Conservation (phyloP, 2,329 filamentous ascomycete species). For the Orbilia brochopaga region DNA sequence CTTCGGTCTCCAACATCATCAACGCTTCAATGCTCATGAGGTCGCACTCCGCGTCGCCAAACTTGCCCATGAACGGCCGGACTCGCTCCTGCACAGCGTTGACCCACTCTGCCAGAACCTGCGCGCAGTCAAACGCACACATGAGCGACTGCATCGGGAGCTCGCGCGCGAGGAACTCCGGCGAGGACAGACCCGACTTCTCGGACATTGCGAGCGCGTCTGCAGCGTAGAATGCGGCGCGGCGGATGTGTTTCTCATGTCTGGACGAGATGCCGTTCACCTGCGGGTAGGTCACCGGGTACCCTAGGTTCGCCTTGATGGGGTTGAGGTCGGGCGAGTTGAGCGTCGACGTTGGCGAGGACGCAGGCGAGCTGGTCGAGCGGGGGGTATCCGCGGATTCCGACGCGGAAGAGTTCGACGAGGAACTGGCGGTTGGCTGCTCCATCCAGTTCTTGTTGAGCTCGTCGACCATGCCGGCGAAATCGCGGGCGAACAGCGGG, state of each 20-base stretch:
- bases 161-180: constrained; percentile 81
- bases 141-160: constrained; percentile 88
- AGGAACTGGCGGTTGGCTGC: constrained; percentile 70
- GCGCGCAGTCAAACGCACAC: constrained; percentile 91
- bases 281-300: constrained; percentile 48
- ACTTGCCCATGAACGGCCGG: constrained; percentile 83
- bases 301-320: constrained; percentile 52
- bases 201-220: constrained; percentile 89
- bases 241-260: constrained; percentile 84
- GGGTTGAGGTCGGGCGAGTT: constrained; percentile 53
- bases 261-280: constrained; percentile 65
- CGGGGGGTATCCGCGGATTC: constrained; percentile 56
- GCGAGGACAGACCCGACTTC: constrained; percentile 76
- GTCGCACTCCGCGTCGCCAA: constrained; percentile 83
- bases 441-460: constrained; percentile 75
- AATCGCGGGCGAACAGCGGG: constrained; percentile 91
- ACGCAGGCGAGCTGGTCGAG: constrained; percentile 54
- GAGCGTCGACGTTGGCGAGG: constrained; percentile 53
- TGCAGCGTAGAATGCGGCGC: constrained; percentile 93
- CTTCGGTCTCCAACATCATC: constrained; percentile 90
- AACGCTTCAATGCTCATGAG: constrained; percentile 80
- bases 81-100: constrained; percentile 91
- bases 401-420: constrained; percentile 56
- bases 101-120: constrained; percentile 93
- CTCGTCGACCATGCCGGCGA: constrained; percentile 88